These are phyloP conservation scores for Aspergillus clavatus DNA, from an alignment of 2,329 filamentous ascomycete species.

Conservation along the genomic window DNA sequence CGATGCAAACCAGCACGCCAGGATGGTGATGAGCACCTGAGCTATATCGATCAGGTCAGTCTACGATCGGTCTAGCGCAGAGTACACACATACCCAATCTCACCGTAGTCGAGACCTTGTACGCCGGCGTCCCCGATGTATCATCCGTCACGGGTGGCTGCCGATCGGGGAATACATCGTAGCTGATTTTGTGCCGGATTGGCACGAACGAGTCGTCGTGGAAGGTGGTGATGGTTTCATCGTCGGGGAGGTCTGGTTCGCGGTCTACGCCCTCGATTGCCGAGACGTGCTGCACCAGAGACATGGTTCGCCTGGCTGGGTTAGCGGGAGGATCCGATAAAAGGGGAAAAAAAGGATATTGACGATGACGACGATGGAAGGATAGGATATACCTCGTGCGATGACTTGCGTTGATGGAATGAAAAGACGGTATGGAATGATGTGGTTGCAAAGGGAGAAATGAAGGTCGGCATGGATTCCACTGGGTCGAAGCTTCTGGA, in stretches of 20 bases:
- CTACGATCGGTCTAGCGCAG: not conserved
- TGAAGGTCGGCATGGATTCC: not conserved
- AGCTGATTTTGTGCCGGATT: slow-evolving; percentile 42
- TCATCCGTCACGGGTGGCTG: slow-evolving; percentile 33
- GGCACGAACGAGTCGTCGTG: slow-evolving; percentile 18
- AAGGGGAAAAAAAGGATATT: not conserved
- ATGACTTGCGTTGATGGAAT: not conserved
- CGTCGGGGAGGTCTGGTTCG: slow-evolving; percentile 26
- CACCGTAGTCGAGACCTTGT: slow-evolving; percentile 40
- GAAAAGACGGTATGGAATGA: not conserved
- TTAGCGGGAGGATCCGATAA: not conserved
- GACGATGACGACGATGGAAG: not conserved
- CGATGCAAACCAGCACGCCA: slow-evolving; percentile 70
- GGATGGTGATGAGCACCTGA: slow-evolving; percentile 59
- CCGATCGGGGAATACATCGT: slow-evolving; percentile 41
- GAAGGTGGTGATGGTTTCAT: slow-evolving; percentile 10
- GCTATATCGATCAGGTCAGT: slow-evolving; percentile 22
- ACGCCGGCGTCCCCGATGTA: slow-evolving; percentile 41
- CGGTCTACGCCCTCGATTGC: slow-evolving; percentile 47
- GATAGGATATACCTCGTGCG: not conserved
- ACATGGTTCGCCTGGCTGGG: slow-evolving; percentile 36
- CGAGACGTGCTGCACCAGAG: slow-evolving; percentile 50
- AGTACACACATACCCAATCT: slow-evolving; percentile 17
- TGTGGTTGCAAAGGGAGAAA: not conserved
- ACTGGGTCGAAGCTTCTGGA: not conserved